A percentile compares a stretch with the other conserved stretches of the same genome.
These are phyloP conservation scores for Penicillium malachiteum DNA, from an alignment of 495 filamentous ascomycete species.

Conservation along the genomic window DNA sequence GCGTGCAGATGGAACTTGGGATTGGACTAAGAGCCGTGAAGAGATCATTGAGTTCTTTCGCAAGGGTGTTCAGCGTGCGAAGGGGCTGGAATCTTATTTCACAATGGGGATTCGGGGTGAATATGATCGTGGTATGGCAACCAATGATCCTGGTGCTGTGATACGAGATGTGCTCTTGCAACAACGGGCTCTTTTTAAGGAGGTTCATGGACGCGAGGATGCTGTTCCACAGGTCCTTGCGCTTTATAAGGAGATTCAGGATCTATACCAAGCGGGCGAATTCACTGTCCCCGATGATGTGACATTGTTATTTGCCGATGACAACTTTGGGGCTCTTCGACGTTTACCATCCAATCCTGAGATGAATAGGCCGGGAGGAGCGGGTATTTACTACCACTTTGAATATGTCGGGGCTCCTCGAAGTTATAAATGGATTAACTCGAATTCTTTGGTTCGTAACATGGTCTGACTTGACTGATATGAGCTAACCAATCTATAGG, in stretches of 20 bases:
- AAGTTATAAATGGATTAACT: slow-evolving; percentile 34
- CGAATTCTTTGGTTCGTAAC: slow-evolving; percentile 20
- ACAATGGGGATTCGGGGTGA: slow-evolving; percentile 74
- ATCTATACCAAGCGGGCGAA: slow-evolving; percentile 60
- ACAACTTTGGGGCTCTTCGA: slow-evolving; percentile 71
- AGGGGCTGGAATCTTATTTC: slow-evolving; percentile 62
- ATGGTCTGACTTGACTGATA: background rate
- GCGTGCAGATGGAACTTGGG: slow-evolving; percentile 59
- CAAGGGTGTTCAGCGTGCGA: slow-evolving; percentile 64
- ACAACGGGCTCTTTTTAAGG: slow-evolving; percentile 49
- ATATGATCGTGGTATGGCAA: slow-evolving; percentile 62
- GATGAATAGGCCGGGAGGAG: slow-evolving; percentile 58
- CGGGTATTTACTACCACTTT: slow-evolving; percentile 74
- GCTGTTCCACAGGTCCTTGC: slow-evolving; percentile 71
- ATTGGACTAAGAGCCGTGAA: slow-evolving; percentile 64
- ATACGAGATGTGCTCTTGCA: slow-evolving; percentile 60
- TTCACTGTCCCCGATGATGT: slow-evolving; percentile 69
- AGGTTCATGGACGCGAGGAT: slow-evolving; percentile 53
- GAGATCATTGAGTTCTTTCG: slow-evolving; percentile 65
- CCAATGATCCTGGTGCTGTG: slow-evolving; percentile 56
- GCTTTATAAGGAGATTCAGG: slow-evolving; percentile 69
- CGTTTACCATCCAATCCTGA: slow-evolving; percentile 64
- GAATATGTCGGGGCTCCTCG: slow-evolving; percentile 50
- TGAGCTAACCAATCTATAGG: slow-evolving; percentile 3
- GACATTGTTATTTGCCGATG: slow-evolving; percentile 72